Base-by-base conservation (phyloP, 495 filamentous ascomycete genomes). In the Talaromyces trachyspermus region DNA sequence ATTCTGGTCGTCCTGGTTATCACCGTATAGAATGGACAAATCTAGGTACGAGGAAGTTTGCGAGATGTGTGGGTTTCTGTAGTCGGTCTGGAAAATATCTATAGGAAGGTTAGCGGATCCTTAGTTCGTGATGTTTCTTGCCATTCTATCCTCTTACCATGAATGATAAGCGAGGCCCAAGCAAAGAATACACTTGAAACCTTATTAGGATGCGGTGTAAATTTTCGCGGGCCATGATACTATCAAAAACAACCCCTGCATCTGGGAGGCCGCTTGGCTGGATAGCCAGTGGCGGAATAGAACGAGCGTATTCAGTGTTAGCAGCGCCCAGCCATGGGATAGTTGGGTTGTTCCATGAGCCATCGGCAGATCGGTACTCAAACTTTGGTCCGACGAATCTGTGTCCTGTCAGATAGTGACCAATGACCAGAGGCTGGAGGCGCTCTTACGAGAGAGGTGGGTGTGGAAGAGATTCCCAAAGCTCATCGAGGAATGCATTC, bases 321-420 rank as follows among this genome's bases (percentile, higher is more conserved):
- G 76, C 75, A 46, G 72, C 72, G 41, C 76, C 76, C 37, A 80
- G 55, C 65, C 72, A 71, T 5, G 76, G 76, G 43, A 71, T 68
- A 29, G 73, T 71, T 39, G 76, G 71, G 54, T 78, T 80, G 58
- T 81, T 80, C 55, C 79, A 75, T 0, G 79, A 85, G n/a, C 85
- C 85, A 66, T 89, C 85, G 2, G 83, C 82, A 38, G 72, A 73
- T n/a, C 85, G 75, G 54, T 86, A 89, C 45, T 70, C 59, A 54
- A 74, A 81, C 35, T 83, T 73, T 45, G 83, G 75, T 15, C 84
- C 84, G 54, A 86, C 66, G 53, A 77, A 86, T 33, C 71, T 75
- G 35, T 52, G 22, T 2, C 15, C 18, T 9, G 11, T 8, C 22
- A 23, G 18, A 56, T 52, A 61, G 46, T 33, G n/a, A 35, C 33